Percentiles rank a stretch among this genome's conserved stretches.
Evolutionary conservation across 2,329 filamentous ascomycete species (phyloP).

Genomic region (Phialocephala sp.): DNA sequence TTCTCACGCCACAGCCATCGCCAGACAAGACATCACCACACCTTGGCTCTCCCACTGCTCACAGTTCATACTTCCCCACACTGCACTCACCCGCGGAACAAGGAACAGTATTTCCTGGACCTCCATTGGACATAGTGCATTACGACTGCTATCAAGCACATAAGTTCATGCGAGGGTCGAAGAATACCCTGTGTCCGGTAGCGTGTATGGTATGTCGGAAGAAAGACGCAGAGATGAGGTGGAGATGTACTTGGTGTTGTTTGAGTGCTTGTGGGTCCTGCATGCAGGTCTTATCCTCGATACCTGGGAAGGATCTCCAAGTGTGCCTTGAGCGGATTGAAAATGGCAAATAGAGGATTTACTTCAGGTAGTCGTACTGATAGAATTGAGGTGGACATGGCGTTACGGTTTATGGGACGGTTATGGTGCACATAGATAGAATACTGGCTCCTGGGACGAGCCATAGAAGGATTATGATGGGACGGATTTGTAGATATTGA

Average conservation of each 20-base stretch:
- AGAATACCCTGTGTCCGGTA: constrained; percentile 40
- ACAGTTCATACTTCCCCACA: constrained; percentile 33
- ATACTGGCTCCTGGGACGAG: constrained; percentile 1
- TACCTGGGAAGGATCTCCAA: constrained; percentile 37
- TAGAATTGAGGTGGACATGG: not conserved
- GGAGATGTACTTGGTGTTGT: constrained; percentile 44
- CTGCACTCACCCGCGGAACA: constrained; percentile 24
- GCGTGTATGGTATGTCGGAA: constrained; percentile 42
- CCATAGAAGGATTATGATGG: not conserved
- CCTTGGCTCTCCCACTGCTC: constrained; percentile 26
- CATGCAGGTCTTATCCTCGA: constrained; percentile 36
- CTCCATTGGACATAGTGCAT: constrained; percentile 35
- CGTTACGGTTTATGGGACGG: not conserved
- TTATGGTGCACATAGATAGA: constrained; percentile 4
- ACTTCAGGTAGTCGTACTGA: not conserved
- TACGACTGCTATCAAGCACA: constrained; percentile 42
- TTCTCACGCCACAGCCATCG: constrained; percentile 36
- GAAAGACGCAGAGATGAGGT: constrained; percentile 38
- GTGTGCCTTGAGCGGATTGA: constrained; percentile 34
- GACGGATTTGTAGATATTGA: constrained; percentile 3
- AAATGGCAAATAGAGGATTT: constrained; percentile 9
- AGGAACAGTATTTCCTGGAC: constrained; percentile 34
- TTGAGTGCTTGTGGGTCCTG: constrained; percentile 42
- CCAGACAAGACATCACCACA: constrained; percentile 29
- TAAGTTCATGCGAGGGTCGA: constrained; percentile 38